A percentile compares a stretch with the other conserved stretches of the same genome.
Evolutionary conservation across 2,329 filamentous ascomycete species (phyloP).

Genomic region (Hansfordia pulvinata): DNA sequence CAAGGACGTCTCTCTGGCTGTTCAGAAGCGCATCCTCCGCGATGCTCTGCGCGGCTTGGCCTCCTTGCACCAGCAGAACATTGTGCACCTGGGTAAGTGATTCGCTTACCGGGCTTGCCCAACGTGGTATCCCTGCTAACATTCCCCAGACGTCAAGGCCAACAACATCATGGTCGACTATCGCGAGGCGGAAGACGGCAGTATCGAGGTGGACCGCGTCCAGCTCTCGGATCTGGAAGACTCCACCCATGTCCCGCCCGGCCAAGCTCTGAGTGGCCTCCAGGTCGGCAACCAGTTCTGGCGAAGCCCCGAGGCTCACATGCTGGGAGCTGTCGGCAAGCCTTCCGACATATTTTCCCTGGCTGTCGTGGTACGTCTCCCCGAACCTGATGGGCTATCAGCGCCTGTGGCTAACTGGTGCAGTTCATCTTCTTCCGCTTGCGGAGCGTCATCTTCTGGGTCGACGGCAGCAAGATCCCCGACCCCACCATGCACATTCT

Average conservation of each 20-base stretch:
- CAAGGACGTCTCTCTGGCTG: slow-evolving; percentile 20
- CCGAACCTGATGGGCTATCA: slow-evolving; percentile 1
- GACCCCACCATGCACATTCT: slow-evolving; percentile 25
- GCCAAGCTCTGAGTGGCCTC: slow-evolving; percentile 19
- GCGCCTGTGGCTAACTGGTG: slow-evolving; percentile 6
- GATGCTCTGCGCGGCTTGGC: slow-evolving; percentile 24
- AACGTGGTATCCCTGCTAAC: slow-evolving; percentile 4
- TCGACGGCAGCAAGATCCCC: slow-evolving; percentile 18
- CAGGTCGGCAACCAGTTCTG: slow-evolving; percentile 27
- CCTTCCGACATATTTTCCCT: slow-evolving; percentile 29
- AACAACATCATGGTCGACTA: slow-evolving; percentile 29
- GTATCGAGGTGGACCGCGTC: slow-evolving; percentile 20
- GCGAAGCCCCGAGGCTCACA: slow-evolving; percentile 29
- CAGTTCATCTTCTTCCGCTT: slow-evolving; percentile 30
- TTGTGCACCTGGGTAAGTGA: slow-evolving; percentile 19
- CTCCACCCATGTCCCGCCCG: slow-evolving; percentile 21
- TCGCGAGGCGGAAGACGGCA: slow-evolving; percentile 14
- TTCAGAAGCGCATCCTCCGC: slow-evolving; percentile 26
- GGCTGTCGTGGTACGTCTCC: slow-evolving; percentile 22
- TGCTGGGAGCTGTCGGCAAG: slow-evolving; percentile 21
- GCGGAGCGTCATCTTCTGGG: slow-evolving; percentile 24
- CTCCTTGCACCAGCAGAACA: slow-evolving; percentile 20
- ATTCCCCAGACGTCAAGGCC: slow-evolving; percentile 23
- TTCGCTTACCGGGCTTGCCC: no score
- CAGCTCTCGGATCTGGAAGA: slow-evolving; percentile 26